These are phyloP conservation scores for Purshia tridentata DNA, from an alignment of 306 rosid species.

Conservation along the genomic window DNA sequence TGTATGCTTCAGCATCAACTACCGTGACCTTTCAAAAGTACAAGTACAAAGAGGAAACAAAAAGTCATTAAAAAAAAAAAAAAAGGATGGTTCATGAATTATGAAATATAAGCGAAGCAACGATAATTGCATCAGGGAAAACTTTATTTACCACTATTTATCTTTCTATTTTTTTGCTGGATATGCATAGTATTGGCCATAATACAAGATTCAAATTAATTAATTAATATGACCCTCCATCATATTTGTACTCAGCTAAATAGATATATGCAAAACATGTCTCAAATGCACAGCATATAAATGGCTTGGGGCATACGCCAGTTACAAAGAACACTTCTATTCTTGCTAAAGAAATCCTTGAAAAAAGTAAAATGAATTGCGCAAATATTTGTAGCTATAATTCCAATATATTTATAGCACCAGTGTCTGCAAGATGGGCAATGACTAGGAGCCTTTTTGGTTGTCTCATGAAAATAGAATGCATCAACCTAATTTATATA, in stretches of 20 bases:
- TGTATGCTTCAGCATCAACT: constrained; percentile 80
- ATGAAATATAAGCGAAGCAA: neutral
- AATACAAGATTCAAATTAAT: neutral
- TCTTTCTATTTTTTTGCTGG: neutral
- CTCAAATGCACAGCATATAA: neutral
- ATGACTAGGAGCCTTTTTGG: neutral
- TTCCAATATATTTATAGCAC: neutral
- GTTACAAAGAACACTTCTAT: neutral
- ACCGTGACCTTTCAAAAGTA: constrained; percentile 49
- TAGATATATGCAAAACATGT: neutral
- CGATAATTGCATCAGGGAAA: neutral
- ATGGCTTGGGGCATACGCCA: neutral
- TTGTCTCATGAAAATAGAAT: neutral
- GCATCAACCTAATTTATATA: no score
- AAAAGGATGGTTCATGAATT: neutral
- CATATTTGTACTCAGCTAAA: neutral
- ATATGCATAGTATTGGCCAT: neutral
- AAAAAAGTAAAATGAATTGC: neutral
- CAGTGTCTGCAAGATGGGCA: neutral
- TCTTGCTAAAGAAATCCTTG: neutral
- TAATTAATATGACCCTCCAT: neutral
- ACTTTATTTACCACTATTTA: neutral
- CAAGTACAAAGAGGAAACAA: neutral
- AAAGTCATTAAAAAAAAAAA: neutral
- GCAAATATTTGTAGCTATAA: neutral